Evolutionary conservation across 2,329 filamentous ascomycete genomes (phyloP), one percentile per base, ranked within the genome.

Genomic region (Cladophialophora bantiana): DNA sequence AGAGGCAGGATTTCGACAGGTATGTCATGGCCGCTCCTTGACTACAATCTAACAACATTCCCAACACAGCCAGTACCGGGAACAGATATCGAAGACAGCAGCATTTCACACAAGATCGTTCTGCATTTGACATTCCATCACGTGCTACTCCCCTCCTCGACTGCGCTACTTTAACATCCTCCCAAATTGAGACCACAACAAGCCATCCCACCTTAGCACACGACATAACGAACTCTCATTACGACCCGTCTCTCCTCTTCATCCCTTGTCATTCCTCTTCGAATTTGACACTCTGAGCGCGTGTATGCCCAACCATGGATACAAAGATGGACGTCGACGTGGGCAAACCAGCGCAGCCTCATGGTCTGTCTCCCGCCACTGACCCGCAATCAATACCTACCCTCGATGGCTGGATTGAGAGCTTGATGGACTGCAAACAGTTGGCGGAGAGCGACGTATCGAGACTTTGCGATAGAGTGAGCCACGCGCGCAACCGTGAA

Each of bases 361-460:
- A 92, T 78, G 90, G 90, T 77, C 82, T 97, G 74, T 88, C 90
- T 67, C 88, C 93, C 59, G 84, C 88, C 64, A 86, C 88, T 76
- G 95, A 98, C 83, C 91, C 94, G 64, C 89, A 94, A 68, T 92
- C 93, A 74, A 95, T 97, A 83, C 89, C 91, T 69, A 97, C 93
- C 68, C 86, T 99, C 71, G 95, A 99, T 79, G 93, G 94, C 77
- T 99, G 95, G 95, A 98, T 99, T 78, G 94, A 97, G 86, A 94
- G 87, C 83, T 85, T 99, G 82, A 98, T 99, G 94, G 89, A 83
- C 78, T 99, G 95, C 91, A 99, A 99, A 85, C 95, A 98, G 86
- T 86, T 99, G 80, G 89, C 92, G 69, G 95, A 99, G 84, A 85
- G 88, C 72, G 95, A 99, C 79, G 95, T 99, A 70, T 93, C 96